Conservation (phyloP, 257 asterid genomes). For the Echites panduratus region DNA sequence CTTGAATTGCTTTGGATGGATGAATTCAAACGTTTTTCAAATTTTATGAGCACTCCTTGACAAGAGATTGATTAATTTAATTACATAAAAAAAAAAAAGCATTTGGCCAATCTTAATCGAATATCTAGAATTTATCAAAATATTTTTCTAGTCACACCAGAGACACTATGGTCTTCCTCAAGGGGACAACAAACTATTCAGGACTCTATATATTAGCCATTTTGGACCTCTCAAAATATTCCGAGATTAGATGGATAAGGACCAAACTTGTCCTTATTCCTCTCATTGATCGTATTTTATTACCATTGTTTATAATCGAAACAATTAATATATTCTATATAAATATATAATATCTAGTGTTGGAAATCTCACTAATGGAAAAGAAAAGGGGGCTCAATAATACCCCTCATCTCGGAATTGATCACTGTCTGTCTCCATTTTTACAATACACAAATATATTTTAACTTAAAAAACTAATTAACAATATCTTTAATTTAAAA, state of each 20-base stretch:
- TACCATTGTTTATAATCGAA: too few species aligned
- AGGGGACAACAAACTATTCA: conserved; percentile 33
- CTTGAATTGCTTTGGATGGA: neutral
- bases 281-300: too few species aligned
- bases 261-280: neutral
- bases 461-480: too few species aligned
- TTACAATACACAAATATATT: too few species aligned
- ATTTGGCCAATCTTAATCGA: neutral
- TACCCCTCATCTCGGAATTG: too few species aligned
- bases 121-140: neutral
- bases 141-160: conserved; percentile 30
- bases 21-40: neutral
- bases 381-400: neutral
- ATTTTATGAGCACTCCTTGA: neutral
- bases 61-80: neutral
- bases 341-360: neutral
- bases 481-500: too few species aligned
- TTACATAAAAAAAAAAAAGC: neutral
- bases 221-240: neutral
- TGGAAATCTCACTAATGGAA: neutral
- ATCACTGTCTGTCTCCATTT: too few species aligned
- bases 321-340: neutral
- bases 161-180: conserved; percentile 20
- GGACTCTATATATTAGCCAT: neutral
- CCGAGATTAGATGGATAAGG: neutral